These are phyloP conservation scores for Pestalotiopsis sp. DNA, from an alignment of 2,329 filamentous ascomycete genomes.

Conservation along the genomic window DNA sequence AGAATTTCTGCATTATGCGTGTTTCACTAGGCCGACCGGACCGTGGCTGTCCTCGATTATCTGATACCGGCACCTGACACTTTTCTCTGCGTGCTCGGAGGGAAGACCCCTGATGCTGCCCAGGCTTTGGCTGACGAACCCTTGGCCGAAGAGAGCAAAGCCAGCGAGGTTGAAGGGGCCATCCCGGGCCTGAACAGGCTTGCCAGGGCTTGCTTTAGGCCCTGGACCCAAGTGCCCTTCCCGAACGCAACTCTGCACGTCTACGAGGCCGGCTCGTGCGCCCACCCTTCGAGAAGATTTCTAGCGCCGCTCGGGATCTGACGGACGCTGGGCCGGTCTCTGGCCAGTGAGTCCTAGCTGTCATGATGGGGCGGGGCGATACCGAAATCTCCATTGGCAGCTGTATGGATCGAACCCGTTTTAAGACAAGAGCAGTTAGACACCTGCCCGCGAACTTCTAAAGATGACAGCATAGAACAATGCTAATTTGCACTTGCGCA, in stretches of 20 bases:
- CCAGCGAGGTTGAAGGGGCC: not conserved
- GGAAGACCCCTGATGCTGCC: not conserved
- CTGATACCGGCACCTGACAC: not conserved
- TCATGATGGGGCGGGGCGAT: not conserved
- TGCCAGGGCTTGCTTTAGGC: not conserved
- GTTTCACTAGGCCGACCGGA: slow-evolving; percentile 7
- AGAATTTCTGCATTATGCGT: not conserved
- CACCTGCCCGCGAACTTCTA: not conserved
- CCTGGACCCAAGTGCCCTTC: not conserved
- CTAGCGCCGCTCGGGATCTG: slow-evolving; percentile 1
- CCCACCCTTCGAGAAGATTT: slow-evolving; percentile 8
- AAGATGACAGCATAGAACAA: not conserved
- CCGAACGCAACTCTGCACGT: not conserved
- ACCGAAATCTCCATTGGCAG: not conserved
- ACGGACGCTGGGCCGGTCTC: not conserved
- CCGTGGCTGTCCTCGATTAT: not conserved
- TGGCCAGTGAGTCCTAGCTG: not conserved
- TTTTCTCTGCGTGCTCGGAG: not conserved
- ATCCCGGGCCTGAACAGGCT: not conserved
- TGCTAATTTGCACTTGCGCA: not conserved
- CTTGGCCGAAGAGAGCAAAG: not conserved
- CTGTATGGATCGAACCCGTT: not conserved
- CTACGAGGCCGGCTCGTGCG: not conserved
- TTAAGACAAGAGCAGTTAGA: not conserved
- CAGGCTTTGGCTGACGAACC: not conserved